phyloP scores from a whole-genome alignment of 1,139 yeast genomes.

The Candida albicans region DNA sequence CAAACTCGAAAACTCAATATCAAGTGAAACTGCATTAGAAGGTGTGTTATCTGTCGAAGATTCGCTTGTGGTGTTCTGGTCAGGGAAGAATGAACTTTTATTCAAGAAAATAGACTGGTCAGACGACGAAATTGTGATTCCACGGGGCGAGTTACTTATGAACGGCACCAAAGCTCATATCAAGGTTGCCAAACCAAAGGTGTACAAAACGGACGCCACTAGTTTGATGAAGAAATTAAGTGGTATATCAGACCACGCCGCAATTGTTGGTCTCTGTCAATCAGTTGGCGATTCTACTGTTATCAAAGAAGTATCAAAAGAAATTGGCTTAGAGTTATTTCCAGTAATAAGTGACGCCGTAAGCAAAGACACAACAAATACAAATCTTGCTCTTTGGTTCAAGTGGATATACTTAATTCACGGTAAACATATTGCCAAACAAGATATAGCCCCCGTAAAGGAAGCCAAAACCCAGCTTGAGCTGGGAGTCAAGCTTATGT shows the following conservation, averaged over 20 bases:
- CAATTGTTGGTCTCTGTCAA: conserved; percentile 31
- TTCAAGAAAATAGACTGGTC: conserved; percentile 4
- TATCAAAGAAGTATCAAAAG: conserved; percentile 35
- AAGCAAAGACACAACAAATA: conserved; percentile 34
- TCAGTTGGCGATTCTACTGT: conserved; percentile 32
- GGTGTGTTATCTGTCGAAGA: conserved; percentile 6
- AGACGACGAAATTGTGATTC: background rate
- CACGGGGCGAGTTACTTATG: background rate
- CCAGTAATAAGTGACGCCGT: conserved; percentile 34
- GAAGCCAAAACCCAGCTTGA: conserved; percentile 29
- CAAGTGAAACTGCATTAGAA: background rate
- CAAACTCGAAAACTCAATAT: conserved; percentile 3
- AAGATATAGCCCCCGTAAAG: conserved; percentile 31
- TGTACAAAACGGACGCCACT: conserved; percentile 22
- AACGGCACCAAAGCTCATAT: conserved; percentile 2
- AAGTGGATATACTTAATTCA: conserved; percentile 49
- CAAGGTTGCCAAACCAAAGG: conserved; percentile 7
- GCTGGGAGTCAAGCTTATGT: conserved; percentile 36
- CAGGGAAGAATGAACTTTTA: conserved; percentile 7
- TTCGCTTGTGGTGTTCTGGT: conserved; percentile 5
- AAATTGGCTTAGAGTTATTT: conserved; percentile 25
- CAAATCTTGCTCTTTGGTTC: conserved; percentile 45
- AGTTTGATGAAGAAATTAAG: conserved; percentile 26
- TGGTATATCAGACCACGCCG: background rate
- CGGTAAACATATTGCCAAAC: conserved; percentile 42